Evolutionary conservation across 2,329 filamentous ascomycete species (phyloP).

Genomic region (Aspergillus sp.): DNA sequence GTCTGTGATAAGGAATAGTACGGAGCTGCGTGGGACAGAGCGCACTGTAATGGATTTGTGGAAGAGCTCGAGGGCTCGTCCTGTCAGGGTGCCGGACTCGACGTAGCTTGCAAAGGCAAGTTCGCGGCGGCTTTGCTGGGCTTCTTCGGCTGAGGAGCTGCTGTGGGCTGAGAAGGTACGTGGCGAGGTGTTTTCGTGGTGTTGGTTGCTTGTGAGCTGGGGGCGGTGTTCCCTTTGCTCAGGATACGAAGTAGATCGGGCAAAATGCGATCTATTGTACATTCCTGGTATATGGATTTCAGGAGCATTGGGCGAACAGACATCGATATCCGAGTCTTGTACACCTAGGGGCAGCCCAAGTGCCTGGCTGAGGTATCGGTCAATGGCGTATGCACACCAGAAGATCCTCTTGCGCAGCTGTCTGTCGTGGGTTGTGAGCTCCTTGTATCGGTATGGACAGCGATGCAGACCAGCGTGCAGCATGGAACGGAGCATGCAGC

Average conservation of each 20-base stretch:
- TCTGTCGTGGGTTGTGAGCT: slow-evolving; percentile 46
- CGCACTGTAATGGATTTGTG: slow-evolving; percentile 47
- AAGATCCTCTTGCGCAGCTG: slow-evolving; percentile 47
- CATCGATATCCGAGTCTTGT: slow-evolving; percentile 47
- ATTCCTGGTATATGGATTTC: slow-evolving; percentile 38
- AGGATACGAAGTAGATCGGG: not conserved
- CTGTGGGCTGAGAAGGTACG: not conserved
- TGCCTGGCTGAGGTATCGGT: slow-evolving; percentile 45
- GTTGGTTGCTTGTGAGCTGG: not conserved
- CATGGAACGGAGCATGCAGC: slow-evolving; percentile 50
- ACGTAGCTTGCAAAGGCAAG: slow-evolving; percentile 42
- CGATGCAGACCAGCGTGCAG: slow-evolving; percentile 55
- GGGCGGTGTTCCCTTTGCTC: not conserved
- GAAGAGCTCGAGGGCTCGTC: slow-evolving; percentile 44
- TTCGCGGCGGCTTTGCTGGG: slow-evolving; percentile 30
- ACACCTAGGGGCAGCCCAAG: slow-evolving; percentile 44
- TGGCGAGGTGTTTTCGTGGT: slow-evolving; percentile 15
- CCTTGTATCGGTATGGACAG: slow-evolving; percentile 54
- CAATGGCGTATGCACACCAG: slow-evolving; percentile 46
- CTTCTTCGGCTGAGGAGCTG: slow-evolving; percentile 8
- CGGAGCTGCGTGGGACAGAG: slow-evolving; percentile 40
- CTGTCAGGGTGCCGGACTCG: slow-evolving; percentile 42
- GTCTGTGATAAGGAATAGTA: slow-evolving; percentile 42
- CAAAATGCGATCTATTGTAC: slow-evolving; percentile 11
- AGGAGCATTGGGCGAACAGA: slow-evolving; percentile 50